Base-by-base conservation (phyloP, 306 rosid genomes). In the Rubus parviflorus region DNA sequence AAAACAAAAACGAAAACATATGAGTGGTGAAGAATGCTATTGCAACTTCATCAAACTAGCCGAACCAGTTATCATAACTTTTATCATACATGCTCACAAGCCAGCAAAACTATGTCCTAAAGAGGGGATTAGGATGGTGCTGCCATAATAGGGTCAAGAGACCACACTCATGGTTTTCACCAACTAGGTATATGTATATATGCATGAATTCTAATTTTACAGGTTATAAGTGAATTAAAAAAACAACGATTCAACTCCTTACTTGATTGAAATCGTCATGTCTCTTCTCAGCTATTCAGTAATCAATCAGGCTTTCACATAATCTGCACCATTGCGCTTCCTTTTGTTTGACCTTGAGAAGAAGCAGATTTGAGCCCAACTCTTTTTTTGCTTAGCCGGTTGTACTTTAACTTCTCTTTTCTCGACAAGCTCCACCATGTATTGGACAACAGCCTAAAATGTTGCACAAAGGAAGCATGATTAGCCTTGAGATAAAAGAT, bases 371-470 rank as follows among this genome's bases (percentile, higher is more conserved):
- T 86, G 90, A 80, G 87, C 86, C 97, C 97, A 92, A 71, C 90
- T 84, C 81, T 87, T 93, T 72, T 88, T 90, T 84, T 86, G 89
- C 93, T 83, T 86, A 35, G 78, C 82, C 45, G 88, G 85, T 72
- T 85, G 90, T 51, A 86, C 25, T 78, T 82, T 89, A 49, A 75
- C 89, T 20, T 89, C 89, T 80, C 80, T 81, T 75, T 88, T 91
- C 84, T 81, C 88, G 11, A 83, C 83, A 75, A 83, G 85, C 30
- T 93, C 92, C 41, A 83, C 84, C 97, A 93, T 89, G 90, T 85
- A 93, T 76, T 91, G 88, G 20, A 93, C 98, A 83, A 91, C 98
- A 72, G 97, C 98, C 98, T 93, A 81, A 72, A 69, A 83, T 15
- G 68, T 35, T 86, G 79, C 78, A 79, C 37, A 64, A 83, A 62